phyloP scores from a whole-genome alignment of 805 yeast species.

The Metschnikowia drakensbergensis region DNA sequence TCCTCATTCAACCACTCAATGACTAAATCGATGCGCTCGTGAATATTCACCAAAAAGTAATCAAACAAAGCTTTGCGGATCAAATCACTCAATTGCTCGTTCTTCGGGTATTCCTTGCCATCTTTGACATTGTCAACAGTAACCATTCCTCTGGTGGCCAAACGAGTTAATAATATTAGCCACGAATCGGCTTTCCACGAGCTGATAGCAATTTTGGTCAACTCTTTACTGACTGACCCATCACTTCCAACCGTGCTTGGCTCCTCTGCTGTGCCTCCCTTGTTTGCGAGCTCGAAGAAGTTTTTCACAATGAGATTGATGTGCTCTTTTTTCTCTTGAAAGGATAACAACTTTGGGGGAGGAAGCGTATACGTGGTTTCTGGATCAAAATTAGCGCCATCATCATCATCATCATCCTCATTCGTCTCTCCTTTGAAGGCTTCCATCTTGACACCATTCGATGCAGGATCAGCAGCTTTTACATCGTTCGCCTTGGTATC shows the following conservation, averaged over 20 bases:
- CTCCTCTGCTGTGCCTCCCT: conserved; percentile 16
- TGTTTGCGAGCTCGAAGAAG: conserved; percentile 48
- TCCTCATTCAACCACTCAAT: conserved; percentile 96
- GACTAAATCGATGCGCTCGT: conserved; percentile 65
- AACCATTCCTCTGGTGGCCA: conserved; percentile 77
- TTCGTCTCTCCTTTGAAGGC: conserved; percentile 15
- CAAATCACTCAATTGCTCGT: conserved; percentile 49
- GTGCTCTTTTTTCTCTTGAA: conserved; percentile 55
- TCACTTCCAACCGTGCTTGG: conserved; percentile 3
- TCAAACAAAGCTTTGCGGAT: conserved; percentile 69
- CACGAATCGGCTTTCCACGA: conserved; percentile 65
- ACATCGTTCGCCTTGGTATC: conserved; percentile 1
- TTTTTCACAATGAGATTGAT: conserved; percentile 55
- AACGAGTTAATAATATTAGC: conserved; percentile 68
- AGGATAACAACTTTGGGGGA: conserved; percentile 49
- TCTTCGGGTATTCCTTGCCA: conserved; percentile 23
- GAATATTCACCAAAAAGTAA: conserved; percentile 70
- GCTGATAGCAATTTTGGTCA: conserved; percentile 54
- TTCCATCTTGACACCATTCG: conserved; percentile 15
- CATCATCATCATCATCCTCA: conserved; percentile 19
- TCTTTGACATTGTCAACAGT: conserved; percentile 19
- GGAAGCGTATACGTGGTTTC: conserved; percentile 52
- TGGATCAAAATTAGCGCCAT: conserved; percentile 30
- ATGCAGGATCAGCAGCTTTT: conserved; percentile 2
- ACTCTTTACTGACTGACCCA: conserved; percentile 40